phyloP scores from a whole-genome alignment of 106 monocot species.

The Dendrobium chrysotoxum region DNA sequence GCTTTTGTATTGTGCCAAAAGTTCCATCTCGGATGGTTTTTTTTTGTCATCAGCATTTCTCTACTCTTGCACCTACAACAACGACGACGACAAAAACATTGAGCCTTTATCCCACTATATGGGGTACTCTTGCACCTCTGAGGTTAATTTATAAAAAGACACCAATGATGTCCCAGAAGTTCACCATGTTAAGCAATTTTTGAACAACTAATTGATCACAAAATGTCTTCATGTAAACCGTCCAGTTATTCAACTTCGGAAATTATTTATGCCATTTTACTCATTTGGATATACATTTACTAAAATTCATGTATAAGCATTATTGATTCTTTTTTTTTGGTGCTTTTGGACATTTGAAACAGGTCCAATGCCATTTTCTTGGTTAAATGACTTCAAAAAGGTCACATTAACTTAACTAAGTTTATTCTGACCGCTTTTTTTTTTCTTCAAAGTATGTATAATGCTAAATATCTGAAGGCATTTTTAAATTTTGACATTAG shows the following conservation, averaged over 20 bases:
- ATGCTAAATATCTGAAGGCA: not conserved
- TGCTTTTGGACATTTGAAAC: conserved; percentile 10
- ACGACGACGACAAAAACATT: too few species aligned
- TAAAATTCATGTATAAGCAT: not conserved
- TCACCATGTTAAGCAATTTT: not conserved
- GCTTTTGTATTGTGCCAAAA: not conserved
- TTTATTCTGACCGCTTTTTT: not conserved
- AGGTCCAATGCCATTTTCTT: conserved; percentile 64
- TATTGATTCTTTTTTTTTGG: not conserved
- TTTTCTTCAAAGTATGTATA: not conserved
- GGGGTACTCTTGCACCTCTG: not conserved
- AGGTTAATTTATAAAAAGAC: not conserved
- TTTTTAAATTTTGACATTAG: conserved; percentile 1
- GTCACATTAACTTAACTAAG: conserved; percentile 14
- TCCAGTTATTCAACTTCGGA: not conserved
- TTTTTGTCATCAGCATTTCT: not conserved
- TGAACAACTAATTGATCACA: not conserved
- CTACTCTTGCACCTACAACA: not conserved
- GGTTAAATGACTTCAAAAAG: conserved; percentile 63
- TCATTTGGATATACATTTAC: not conserved
- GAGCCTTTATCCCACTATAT: too few species aligned
- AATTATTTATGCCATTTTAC: not conserved
- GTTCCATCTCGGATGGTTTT: not conserved
- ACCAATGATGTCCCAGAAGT: not conserved
- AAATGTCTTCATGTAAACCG: not conserved